Evolutionary conservation across 805 yeast species (phyloP), one percentile per base, ranked within the genome.

Genomic region (Lachancea sp.): DNA sequence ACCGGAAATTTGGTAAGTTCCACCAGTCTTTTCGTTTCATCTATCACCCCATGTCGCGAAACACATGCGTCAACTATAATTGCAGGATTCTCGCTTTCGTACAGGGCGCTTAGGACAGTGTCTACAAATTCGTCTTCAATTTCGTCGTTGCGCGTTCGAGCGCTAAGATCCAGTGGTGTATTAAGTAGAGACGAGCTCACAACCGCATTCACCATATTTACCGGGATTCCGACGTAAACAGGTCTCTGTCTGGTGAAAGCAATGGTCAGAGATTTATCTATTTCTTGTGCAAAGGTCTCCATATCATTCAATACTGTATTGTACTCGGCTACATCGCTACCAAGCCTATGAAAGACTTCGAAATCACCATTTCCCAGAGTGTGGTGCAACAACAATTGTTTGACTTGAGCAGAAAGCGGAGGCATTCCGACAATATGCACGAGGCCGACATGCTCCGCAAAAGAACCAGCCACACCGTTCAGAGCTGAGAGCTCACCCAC

Each of bases 401-500:
- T 56, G 28, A 46, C 46, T 44, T 54, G 61, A 1, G 61, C 60
- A 32, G 56, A 47, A 1, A 65, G 60, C n/a, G 75, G 67, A 5
- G 87, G 78, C 45, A 85, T 78, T 18, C 96, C 96, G 7, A 89
- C 95, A 43, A 89, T 77, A 63, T 87, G 95, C 33, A 88, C 64
- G 4, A 87, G 67, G 0, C 95, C 95, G 34, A 81, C 83, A 49
- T 73, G 79, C 60, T 88, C 96, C 19, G 92, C 83, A 63, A 71
- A 82, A 1, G 95, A 77, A 25, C 96, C 95, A 24, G 86, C 72
- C 29, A 84, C 69, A 29, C 94, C 96, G 60, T 86, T 87, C 47
- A 87, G 54, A 1, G 95, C 95, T 41, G 87, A 78, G 41, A 87
- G 69, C 60, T 87, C 96, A 33, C 96, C 96, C 15, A 89, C 96